Evolutionary conservation across 805 yeast species (phyloP).

Genomic region (Starmerella tilneyi): DNA sequence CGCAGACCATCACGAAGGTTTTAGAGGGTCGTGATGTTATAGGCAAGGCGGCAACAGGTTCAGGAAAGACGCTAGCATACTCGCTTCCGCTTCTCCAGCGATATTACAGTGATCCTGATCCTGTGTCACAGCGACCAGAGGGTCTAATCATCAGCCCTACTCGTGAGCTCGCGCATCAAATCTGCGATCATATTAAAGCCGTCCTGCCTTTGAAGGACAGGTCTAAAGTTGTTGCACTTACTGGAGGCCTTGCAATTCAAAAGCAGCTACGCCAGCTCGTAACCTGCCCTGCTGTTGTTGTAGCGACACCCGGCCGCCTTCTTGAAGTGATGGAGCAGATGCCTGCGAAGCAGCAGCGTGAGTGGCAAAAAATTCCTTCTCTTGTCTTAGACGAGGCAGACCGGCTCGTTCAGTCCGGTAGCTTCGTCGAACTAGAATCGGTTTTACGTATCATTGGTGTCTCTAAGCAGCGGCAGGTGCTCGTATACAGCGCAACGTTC

Average conservation of each 20-base stretch:
- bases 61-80: constrained; percentile 93
- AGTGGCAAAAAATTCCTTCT: constrained; percentile 38
- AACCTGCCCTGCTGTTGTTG: constrained; percentile 62
- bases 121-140: constrained; percentile 11
- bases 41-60: constrained; percentile 96
- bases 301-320: constrained; percentile 93
- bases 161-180: constrained; percentile 92
- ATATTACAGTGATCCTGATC: constrained; percentile 30
- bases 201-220: constrained; percentile 13
- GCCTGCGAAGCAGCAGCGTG: constrained; percentile 32
- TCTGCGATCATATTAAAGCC: constrained; percentile 59
- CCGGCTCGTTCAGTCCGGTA: constrained; percentile 87
- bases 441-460: constrained; percentile 55
- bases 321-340: constrained; percentile 53
- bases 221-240: constrained; percentile 46
- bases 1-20: constrained; percentile 61
- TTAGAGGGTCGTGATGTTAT: constrained; percentile 67
- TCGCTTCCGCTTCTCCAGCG: constrained; percentile 83
- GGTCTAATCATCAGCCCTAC: constrained; percentile 91
- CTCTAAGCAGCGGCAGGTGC: constrained; percentile 59
- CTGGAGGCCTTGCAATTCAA: constrained; percentile 92
- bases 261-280: constrained; percentile 76
- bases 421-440: constrained; percentile 82
- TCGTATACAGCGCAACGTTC: constrained; percentile 74
- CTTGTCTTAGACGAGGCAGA: constrained; percentile 92